Evolutionary conservation across 2,329 filamentous ascomycete species (phyloP).

Genomic region (Lecanicillium sp.): DNA sequence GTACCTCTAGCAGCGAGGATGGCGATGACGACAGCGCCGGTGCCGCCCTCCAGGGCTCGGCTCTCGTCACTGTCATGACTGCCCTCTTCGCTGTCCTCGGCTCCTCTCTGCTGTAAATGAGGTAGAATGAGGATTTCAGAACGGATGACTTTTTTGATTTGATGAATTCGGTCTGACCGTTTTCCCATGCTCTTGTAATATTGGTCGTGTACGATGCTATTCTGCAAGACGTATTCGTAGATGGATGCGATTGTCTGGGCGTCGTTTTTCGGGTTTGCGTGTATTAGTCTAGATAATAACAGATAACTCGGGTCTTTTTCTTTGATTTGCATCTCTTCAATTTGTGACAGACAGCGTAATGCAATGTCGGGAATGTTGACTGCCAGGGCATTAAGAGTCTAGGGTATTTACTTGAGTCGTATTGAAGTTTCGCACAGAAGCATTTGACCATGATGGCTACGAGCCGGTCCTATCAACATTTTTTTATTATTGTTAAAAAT

Average conservation of each 20-base stretch:
- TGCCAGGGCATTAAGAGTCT: too few relatives aligned
- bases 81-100: constrained; percentile 23
- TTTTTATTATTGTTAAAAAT: too few relatives aligned
- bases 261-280: constrained; percentile 1
- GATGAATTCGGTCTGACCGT: constrained; percentile 4
- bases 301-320: constrained; percentile 4
- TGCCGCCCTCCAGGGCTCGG: constrained; percentile 17
- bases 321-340: too few relatives aligned
- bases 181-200: constrained; percentile 3
- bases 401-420: too few relatives aligned
- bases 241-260: too few relatives aligned
- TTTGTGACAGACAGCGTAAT: too few relatives aligned
- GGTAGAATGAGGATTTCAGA: neutral
- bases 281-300: constrained; percentile 9
- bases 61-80: constrained; percentile 16
- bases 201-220: constrained; percentile 1
- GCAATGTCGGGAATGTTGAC: too few relatives aligned
- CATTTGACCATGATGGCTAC: too few relatives aligned
- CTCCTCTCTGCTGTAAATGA: constrained; percentile 3
- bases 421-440: too few relatives aligned
- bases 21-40: constrained; percentile 19
- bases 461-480: too few relatives aligned
- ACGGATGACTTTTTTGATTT: neutral
- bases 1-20: constrained; percentile 7
- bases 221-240: constrained; percentile 1